Evolutionary conservation across 306 rosid species (phyloP), one percentile per base, ranked within the genome.

Genomic region (Casuarina cunninghamiana): DNA sequence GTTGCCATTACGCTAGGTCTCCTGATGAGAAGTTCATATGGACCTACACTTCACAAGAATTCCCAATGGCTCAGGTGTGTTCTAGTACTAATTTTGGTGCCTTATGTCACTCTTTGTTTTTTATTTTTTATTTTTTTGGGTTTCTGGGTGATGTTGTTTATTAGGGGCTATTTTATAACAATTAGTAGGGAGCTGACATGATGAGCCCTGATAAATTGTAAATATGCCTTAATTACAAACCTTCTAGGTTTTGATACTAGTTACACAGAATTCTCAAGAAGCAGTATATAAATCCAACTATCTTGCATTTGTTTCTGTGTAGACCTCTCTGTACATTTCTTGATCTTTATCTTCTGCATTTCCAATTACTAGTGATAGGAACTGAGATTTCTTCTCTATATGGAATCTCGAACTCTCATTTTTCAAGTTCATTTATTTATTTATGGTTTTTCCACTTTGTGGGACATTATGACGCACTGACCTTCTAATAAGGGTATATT

Each of bases 11-110:
- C 17, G 41, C 74, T 78, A 77, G 69, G 71, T 57, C 84, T 60
- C 76, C 41, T 53, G 89, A 84, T 8, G 89, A 89, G 13, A 61
- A 51, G 78, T 91, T 84, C 75, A 72, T 73, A 55, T 95, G 97
- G 99, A 93, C 97, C 21, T 91, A 93, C 87, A 88, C 90, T 73
- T 95, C 99, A 71, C 89, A 89, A 4, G 93, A 73, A 69, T 95
- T 91, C 82, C 88, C 89, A 69, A 95, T 95, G 99, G 74, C 86
- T 82, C 91, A 89, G 89, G 99, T 88, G 74, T 74, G 79, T 71
- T 41, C 48, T 51, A 49, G 48, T 55, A 63, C 71, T 81, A 48
- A 74, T 53, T 80, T 77, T 44, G 51, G 49, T 58, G 35, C 46
- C 46, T 76, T 32, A 71, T 53, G 55, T 72, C 70, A 42, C 26